Percentiles rank a stretch among this genome's conserved stretches.
These are phyloP conservation scores for Sugiyamaella marilandica DNA, from an alignment of 805 yeast genomes.

Conservation along the genomic window DNA sequence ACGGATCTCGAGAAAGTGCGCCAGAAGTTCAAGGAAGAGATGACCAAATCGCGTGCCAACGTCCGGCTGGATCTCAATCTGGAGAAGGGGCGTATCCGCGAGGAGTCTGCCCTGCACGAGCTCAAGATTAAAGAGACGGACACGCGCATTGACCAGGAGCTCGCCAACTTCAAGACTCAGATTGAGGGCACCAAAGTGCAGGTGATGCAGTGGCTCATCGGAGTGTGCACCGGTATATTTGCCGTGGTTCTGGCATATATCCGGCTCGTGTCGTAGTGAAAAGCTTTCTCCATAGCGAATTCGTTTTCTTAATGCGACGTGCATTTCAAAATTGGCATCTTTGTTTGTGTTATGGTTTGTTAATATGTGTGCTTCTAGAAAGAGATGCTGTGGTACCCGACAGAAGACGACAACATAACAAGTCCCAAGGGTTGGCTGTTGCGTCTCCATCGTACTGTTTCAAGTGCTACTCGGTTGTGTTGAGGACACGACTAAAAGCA, in stretches of 20 bases:
- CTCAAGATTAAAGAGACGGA: conserved; percentile 91
- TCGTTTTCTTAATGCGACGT: too few species aligned
- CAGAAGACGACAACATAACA: too few species aligned
- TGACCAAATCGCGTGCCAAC: conserved; percentile 82
- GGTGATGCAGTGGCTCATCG: conserved; percentile 97
- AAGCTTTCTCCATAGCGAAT: too few species aligned
- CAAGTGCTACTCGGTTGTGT: not conserved
- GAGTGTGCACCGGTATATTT: conserved; percentile 97
- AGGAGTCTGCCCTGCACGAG: conserved; percentile 89
- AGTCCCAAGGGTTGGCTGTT: too few species aligned
- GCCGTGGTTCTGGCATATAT: conserved; percentile 91
- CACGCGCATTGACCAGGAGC: conserved; percentile 91
- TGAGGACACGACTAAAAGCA: too few species aligned
- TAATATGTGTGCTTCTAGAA: too few species aligned
- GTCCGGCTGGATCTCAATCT: conserved; percentile 86
- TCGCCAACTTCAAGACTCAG: conserved; percentile 90
- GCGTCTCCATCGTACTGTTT: not conserved
- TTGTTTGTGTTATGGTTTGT: too few species aligned
- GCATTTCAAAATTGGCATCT: too few species aligned
- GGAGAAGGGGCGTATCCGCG: conserved; percentile 93
- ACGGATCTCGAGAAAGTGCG: conserved; percentile 83
- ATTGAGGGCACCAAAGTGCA: conserved; percentile 94
- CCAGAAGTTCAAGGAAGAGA: conserved; percentile 82
- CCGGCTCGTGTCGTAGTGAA: conserved; percentile 56
- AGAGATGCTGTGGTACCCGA: too few species aligned